Base-by-base conservation (phyloP, 2,329 filamentous ascomycete genomes). In the Penicillium fuscoglaucum region DNA sequence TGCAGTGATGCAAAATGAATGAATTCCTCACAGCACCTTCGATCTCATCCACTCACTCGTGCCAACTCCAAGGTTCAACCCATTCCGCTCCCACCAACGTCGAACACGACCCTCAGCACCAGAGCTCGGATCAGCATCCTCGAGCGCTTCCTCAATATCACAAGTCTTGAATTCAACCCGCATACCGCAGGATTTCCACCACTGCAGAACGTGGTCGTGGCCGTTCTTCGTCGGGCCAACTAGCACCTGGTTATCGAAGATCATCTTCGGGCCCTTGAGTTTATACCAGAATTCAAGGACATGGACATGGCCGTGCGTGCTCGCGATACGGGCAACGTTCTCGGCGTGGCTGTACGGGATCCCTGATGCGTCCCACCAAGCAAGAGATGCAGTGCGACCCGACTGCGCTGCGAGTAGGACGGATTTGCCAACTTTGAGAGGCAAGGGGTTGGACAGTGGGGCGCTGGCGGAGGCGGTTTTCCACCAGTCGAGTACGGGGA, bases 401-500 rank as follows among this genome's bases (percentile, higher is more conserved):
- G 90, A 88, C 70, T 96, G 92, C 0, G 91, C 90, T 0, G 93
- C 93, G 63, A 89, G 88, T 7, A 93, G 84, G 19, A 96, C 87
- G 28, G 90, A 89, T 68, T 95, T 92, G 43, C 93, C 93, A 0
- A 93, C 90, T 66, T 93, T 91, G 15, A 96, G 81, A 1, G 81
- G 81, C 6, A 88, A 71, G 10, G 77, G 72, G 6, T 76, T 72
- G 55, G 78, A 76, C 1, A 76, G 76, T 44, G 87, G 82, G 68
- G 87, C 82, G 53, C 84, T 82, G 15, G 80, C 76, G 13, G 84
- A 84, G 0, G 88, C 87, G 59, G 88, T 84, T 66, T 90, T 90
- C 93, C 93, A 98, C 93, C 93, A 98, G 67, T 96, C 89, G 1
- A 98, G 83, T 0, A 97, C 91, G 7, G 86, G 79, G n/a, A 96